Evolutionary conservation across 345 rosid species (phyloP), one percentile per base, ranked within the genome.

Genomic region (Aethionema arabicum): DNA sequence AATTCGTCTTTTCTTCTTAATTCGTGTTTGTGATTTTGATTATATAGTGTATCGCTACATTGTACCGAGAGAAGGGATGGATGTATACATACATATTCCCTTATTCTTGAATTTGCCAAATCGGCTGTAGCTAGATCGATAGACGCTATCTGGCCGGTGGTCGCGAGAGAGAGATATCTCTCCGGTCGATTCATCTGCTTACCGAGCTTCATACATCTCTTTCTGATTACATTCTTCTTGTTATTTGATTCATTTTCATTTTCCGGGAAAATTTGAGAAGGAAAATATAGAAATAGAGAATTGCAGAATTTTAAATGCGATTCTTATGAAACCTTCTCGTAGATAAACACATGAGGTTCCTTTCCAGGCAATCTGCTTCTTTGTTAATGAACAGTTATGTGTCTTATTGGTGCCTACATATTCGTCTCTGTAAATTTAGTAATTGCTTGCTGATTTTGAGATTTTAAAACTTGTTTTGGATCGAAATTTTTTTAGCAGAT

Each of bases 141-240:
- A 66, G 90, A 80, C 72, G 85, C 76, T 83, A 61, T 76, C 83
- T 85, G 96, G 90, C 86, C 88, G 85, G 83, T 85, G 69, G 77
- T 86, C 72, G 86, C 72, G 59, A 65, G 67, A 15, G 67, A 15
- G 80, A 61, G 73, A 45, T 53, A 11, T 48, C 59, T 71, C 73
- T 73, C 61, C 69, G 56, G 66, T 88, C 76, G 84, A 73, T 80
- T 41, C 53, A 73, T 83, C 86, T 88, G 92, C 92, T 88, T 85
- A 88, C 96, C 88, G 90, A 88, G 74, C 82, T 84, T 85, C 84
- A 70, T n/a, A 88, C 81, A 85, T 75, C 56, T 43, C 5, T 1
- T 2, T 29, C 2, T 7, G 9, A 4, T 21, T 21, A 21, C 2
- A 21, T 36, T 36, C 2, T 8, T 38, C 9, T 3, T 5, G 1